Base-by-base conservation (phyloP, 495 filamentous ascomycete species). In the Lepraria neglecta region DNA sequence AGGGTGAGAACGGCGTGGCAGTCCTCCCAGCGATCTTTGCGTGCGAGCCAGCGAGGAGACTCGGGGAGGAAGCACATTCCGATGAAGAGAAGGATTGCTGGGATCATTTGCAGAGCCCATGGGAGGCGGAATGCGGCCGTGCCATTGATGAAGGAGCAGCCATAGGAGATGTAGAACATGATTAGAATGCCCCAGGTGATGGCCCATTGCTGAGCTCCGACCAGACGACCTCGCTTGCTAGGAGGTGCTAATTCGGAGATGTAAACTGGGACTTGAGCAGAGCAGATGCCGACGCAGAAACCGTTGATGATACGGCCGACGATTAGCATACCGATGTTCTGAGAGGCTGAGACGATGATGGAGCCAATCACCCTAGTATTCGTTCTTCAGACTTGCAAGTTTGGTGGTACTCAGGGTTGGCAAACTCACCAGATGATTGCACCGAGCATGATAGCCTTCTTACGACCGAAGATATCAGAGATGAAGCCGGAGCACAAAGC, bases 231-330 rank as follows among this genome's bases (percentile, higher is more conserved):
- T 60, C 89, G 84, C 65, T 89, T 89, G 61, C 88, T 85, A 62
- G 88, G 87, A 19, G 86, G 89, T 6, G 88, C 81, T 58, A 92
- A 81, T 70, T 94, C 89, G 42, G 88, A 81, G 59, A 89, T 84
- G 67, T 92, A 92, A 27, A 91, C 84, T 6, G 89, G 89, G 38
- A 89, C 87, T 53, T 90, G 76, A 17, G 87, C 81, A 4, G 87
- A 90, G 14, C 82, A 83, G 56, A 90, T 87, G 62, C 89, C 89
- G 60, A 90, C 83, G 59, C 84, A 87, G 48, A 94, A 64, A 55
- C 89, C 89, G 60, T 82, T 78, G 45, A 92, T 75, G 50, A 89
- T 80, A 65, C 89, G 83, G 9, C 89, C 89, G 61, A 74, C 80
- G 12, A 87, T 80, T 21, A 92, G 78, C 75, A 87, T 82, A 27